Conservation (phyloP, 495 filamentous ascomycete species). For the Aspergillus kassunensis region DNA sequence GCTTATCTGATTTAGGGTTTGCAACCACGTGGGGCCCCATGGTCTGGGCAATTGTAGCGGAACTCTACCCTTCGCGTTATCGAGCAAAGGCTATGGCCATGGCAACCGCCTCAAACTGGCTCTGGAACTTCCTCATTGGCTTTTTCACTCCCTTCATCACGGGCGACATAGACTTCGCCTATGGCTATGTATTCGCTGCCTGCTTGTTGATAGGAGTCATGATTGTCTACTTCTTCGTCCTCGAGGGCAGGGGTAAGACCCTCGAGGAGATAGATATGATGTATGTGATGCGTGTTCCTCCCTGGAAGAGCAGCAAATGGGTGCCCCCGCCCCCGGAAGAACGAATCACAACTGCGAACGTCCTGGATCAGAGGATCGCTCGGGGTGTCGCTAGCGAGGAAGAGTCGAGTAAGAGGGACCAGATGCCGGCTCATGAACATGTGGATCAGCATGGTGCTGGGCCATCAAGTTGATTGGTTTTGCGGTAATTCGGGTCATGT, state of each 20-base stretch:
- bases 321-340: constrained; percentile 28
- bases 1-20: no score
- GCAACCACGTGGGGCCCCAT: constrained; percentile 78
- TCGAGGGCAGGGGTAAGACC: constrained; percentile 60
- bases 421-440: constrained; percentile 18
- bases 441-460: constrained; percentile 20
- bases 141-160: constrained; percentile 80
- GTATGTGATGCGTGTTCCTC: constrained; percentile 46
- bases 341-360: constrained; percentile 27
- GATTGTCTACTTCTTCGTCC: constrained; percentile 69
- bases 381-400: constrained; percentile 19
- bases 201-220: constrained; percentile 63
- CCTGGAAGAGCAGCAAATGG: constrained; percentile 43
- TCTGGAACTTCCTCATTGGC: constrained; percentile 79
- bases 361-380: constrained; percentile 28
- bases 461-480: constrained; percentile 10
- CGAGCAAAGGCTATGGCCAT: constrained; percentile 70
- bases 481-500: not conserved
- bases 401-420: constrained; percentile 15
- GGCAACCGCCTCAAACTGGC: constrained; percentile 78
- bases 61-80: constrained; percentile 74
- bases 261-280: constrained; percentile 81
- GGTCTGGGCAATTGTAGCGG: constrained; percentile 74
- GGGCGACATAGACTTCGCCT: constrained; percentile 61
- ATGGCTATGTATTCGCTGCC: constrained; percentile 74